A percentile compares a stretch with the other conserved stretches of the same genome.
Conservation (phyloP, 192 early-diverging fungal species). For the Coemansia sp. region DNA sequence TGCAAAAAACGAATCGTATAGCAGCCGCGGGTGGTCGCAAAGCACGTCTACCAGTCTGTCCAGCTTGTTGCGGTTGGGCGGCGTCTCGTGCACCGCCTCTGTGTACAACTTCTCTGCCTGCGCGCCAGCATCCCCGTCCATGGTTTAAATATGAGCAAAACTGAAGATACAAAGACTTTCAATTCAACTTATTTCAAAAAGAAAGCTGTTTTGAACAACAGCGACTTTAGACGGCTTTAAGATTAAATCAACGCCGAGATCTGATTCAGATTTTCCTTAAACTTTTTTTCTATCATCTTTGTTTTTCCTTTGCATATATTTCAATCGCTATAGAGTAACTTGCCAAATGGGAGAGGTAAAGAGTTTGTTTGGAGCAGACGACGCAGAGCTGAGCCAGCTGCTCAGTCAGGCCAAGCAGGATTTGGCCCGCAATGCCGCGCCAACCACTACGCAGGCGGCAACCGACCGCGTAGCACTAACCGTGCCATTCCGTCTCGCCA, state of each 20-base stretch:
- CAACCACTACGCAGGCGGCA: not conserved
- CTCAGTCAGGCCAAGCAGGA: slow-evolving; percentile 39
- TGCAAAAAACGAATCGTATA: slow-evolving; percentile 35
- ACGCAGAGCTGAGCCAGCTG: slow-evolving; percentile 38
- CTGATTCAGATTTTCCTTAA: not conserved
- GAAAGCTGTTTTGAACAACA: too few species aligned
- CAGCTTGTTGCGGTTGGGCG: slow-evolving; percentile 49
- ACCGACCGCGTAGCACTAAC: slow-evolving; percentile 5
- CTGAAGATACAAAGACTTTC: not conserved
- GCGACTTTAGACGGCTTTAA: too few species aligned
- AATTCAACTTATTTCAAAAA: too few species aligned
- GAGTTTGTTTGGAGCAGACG: slow-evolving; percentile 17
- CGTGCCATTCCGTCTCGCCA: slow-evolving; percentile 31
- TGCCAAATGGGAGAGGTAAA: not conserved
- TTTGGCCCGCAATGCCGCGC: slow-evolving; percentile 11
- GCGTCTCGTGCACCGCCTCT: slow-evolving; percentile 37
- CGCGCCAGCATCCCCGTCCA: not conserved
- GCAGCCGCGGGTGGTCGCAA: slow-evolving; percentile 29
- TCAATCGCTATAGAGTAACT: too few species aligned
- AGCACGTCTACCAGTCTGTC: slow-evolving; percentile 45
- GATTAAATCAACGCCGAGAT: too few species aligned
- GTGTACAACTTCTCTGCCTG: slow-evolving; percentile 25
- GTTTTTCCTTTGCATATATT: not conserved
- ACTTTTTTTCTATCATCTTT: not conserved
- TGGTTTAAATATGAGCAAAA: not conserved